Conservation (phyloP, 2,329 filamentous ascomycete species). For the Penicillium sp. region DNA sequence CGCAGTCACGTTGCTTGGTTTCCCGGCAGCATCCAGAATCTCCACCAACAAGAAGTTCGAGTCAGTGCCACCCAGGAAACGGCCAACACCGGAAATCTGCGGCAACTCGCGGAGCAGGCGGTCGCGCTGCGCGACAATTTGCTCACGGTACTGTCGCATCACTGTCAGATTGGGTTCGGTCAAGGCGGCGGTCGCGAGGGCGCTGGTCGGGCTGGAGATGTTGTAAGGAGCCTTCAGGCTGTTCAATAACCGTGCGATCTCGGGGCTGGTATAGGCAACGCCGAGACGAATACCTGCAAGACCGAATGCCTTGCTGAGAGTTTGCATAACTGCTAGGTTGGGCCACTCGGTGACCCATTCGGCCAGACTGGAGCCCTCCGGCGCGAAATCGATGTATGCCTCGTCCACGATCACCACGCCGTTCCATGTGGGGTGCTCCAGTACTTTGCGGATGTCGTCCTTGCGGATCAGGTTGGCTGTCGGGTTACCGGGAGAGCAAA, state of each 20-base stretch:
- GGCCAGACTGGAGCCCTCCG: conserved; percentile 75
- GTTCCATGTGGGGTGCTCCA: conserved; percentile 91
- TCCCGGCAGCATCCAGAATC: conserved; percentile 69
- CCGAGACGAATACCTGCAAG: conserved; percentile 91
- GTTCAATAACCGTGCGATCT: conserved; percentile 80
- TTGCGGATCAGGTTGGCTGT: conserved; percentile 79
- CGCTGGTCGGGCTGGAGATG: conserved; percentile 82
- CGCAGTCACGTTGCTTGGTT: conserved; percentile 78
- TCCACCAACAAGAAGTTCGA: conserved; percentile 92
- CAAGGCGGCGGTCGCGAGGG: conserved; percentile 74
- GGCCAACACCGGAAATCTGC: conserved; percentile 73
- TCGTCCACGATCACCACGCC: conserved; percentile 92
- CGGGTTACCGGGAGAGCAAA: conserved; percentile 94
- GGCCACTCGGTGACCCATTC: conserved; percentile 92
- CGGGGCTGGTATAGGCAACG: conserved; percentile 73
- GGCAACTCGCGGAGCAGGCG: conserved; percentile 73
- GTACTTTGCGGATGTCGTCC: conserved; percentile 68
- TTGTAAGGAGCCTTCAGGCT: conserved; percentile 96
- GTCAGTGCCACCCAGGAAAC: conserved; percentile 74
- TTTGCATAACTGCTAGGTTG: conserved; percentile 97
- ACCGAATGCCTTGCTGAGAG: conserved; percentile 95
- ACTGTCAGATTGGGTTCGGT: conserved; percentile 65
- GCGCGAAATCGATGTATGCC: conserved; percentile 94
- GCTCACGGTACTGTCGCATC: conserved; percentile 71
- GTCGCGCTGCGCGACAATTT: conserved; percentile 75